Percentiles rank a stretch among this genome's conserved stretches.
Conservation (phyloP, 805 yeast genomes). For the Saccharomycopsis guyanensis region DNA sequence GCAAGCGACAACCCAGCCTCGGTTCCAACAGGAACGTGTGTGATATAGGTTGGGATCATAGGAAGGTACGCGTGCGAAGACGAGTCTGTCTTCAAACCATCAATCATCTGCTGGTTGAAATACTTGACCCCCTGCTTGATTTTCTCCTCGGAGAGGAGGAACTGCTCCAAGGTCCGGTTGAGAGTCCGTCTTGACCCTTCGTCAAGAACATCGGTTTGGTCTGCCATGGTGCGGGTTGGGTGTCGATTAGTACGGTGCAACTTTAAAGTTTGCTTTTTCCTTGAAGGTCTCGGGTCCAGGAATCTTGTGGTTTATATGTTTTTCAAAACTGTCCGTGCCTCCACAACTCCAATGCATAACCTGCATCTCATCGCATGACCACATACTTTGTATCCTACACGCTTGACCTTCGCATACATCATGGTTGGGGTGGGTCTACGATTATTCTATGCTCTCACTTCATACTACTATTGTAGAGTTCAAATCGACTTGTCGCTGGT, state of each 20-base stretch:
- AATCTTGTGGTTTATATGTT: background rate
- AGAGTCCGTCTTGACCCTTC: slow-evolving; percentile 19
- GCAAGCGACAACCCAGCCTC: slow-evolving; percentile 82
- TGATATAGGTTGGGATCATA: slow-evolving; percentile 91
- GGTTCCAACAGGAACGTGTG: slow-evolving; percentile 75
- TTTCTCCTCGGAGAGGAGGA: slow-evolving; percentile 35
- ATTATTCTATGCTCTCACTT: too few relatives aligned
- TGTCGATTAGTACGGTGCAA: too few relatives aligned
- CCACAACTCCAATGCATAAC: too few relatives aligned
- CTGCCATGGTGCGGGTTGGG: too few relatives aligned
- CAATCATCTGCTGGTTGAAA: slow-evolving; percentile 54
- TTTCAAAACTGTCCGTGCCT: background rate
- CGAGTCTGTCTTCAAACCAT: slow-evolving; percentile 43
- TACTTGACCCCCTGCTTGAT: slow-evolving; percentile 42
- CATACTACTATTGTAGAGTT: too few relatives aligned
- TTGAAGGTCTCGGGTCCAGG: too few relatives aligned
- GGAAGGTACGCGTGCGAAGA: slow-evolving; percentile 44
- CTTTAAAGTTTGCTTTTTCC: too few relatives aligned
- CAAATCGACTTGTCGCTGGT: too few relatives aligned
- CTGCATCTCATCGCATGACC: background rate
- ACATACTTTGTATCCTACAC: too few relatives aligned
- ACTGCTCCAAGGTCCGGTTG: slow-evolving; percentile 33
- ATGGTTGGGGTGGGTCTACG: too few relatives aligned
- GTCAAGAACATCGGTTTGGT: slow-evolving; percentile 6
- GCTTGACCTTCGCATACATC: too few relatives aligned